phyloP scores from a whole-genome alignment of 257 asterid species.

The Primulina tabacum region DNA sequence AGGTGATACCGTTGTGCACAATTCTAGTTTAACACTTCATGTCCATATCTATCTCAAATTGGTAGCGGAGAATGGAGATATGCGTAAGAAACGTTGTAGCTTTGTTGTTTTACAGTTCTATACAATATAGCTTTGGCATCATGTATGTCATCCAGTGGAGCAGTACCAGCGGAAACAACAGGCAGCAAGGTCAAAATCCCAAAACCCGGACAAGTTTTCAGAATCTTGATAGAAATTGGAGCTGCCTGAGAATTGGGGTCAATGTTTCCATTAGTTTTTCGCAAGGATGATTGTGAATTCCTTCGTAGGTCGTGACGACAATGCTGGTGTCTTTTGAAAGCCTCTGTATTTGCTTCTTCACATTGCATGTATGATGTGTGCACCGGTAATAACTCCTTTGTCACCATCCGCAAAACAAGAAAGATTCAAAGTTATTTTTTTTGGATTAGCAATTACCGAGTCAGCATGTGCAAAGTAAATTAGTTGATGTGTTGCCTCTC shows the following conservation, averaged over 20 bases:
- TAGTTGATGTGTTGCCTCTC: no score
- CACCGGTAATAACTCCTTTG: slow-evolving; percentile 93
- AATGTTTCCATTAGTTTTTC: slow-evolving; percentile 90
- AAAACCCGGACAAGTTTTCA: slow-evolving; percentile 23
- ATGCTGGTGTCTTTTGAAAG: slow-evolving; percentile 69
- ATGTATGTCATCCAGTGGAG: neutral
- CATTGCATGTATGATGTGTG: slow-evolving; percentile 95
- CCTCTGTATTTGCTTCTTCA: slow-evolving; percentile 93
- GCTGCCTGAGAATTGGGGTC: slow-evolving; percentile 88
- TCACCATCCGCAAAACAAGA: slow-evolving; percentile 18
- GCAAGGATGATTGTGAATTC: slow-evolving; percentile 92
- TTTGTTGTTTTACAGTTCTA: neutral
- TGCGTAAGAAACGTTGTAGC: neutral
- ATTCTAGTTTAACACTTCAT: no score
- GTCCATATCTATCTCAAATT: neutral
- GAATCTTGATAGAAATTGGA: slow-evolving; percentile 86
- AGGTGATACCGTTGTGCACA: neutral
- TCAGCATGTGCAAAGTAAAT: no score
- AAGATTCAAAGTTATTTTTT: slow-evolving; percentile 2
- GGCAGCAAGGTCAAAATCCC: neutral
- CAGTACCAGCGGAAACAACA: neutral
- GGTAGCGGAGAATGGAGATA: neutral
- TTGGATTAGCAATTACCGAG: no score
- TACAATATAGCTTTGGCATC: slow-evolving; percentile 18
- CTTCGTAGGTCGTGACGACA: slow-evolving; percentile 90